These are phyloP conservation scores for Suhomyces vadensis DNA, from an alignment of 805 yeast species.

Conservation along the genomic window DNA sequence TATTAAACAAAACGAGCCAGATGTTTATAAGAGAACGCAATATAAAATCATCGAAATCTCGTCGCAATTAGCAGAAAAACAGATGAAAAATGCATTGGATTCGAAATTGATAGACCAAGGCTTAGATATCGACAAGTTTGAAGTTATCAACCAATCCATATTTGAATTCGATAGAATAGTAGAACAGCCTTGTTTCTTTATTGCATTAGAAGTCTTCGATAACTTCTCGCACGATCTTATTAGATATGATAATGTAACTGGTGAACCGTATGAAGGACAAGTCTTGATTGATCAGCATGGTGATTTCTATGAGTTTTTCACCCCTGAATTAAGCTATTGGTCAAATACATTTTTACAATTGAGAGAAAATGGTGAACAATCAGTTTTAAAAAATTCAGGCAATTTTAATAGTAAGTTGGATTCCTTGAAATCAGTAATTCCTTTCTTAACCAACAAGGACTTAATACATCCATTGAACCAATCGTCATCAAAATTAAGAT, in stretches of 20 bases:
- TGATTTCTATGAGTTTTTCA: slow-evolving; percentile 72
- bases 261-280: slow-evolving; percentile 73
- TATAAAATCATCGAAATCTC: slow-evolving; percentile 77
- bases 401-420: slow-evolving; percentile 24
- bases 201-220: slow-evolving; percentile 83
- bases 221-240: slow-evolving; percentile 81
- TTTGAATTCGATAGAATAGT: slow-evolving; percentile 68
- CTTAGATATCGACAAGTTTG: slow-evolving; percentile 58
- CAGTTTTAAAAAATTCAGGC: slow-evolving; percentile 32
- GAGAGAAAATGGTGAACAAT: slow-evolving; percentile 47
- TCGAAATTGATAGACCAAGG: slow-evolving; percentile 35
- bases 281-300: slow-evolving; percentile 72
- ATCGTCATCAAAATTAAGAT: slow-evolving; percentile 39
- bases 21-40: slow-evolving; percentile 64
- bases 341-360: slow-evolving; percentile 55
- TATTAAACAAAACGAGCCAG: slow-evolving; percentile 63
- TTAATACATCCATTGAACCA: slow-evolving; percentile 62
- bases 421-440: slow-evolving; percentile 29
- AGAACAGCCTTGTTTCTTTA: slow-evolving; percentile 68
- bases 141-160: slow-evolving; percentile 70
- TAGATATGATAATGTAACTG: slow-evolving; percentile 67
- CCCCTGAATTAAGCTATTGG: slow-evolving; percentile 60
- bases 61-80: slow-evolving; percentile 59
- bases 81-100: slow-evolving; percentile 39
- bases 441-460: slow-evolving; percentile 30